Conservation (phyloP, 495 filamentous ascomycete species). For the Penicillium lagena region DNA sequence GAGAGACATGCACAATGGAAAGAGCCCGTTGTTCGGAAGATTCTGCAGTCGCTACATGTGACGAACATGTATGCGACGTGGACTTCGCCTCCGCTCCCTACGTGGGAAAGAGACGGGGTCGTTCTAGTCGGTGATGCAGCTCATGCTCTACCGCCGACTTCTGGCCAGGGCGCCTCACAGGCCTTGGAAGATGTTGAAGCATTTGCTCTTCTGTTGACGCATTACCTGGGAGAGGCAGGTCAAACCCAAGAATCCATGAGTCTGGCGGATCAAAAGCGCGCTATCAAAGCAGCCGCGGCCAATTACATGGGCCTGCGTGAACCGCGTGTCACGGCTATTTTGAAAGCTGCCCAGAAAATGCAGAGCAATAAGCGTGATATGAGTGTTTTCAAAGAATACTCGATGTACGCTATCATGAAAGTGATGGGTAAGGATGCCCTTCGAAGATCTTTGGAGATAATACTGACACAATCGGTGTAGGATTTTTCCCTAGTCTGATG, state of each 20-base stretch:
- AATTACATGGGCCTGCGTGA: conserved; percentile 21
- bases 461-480: conserved; percentile 2
- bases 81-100: conserved; percentile 41
- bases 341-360: conserved; percentile 19
- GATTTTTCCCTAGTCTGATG: conserved; percentile 6
- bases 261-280: conserved; percentile 1
- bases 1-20: conserved; percentile 41
- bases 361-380: conserved; percentile 27
- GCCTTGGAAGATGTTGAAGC: conserved; percentile 41
- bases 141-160: conserved; percentile 41
- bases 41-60: conserved; percentile 32
- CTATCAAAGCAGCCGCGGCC: conserved; percentile 18
- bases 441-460: background rate
- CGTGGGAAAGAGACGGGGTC: conserved; percentile 36
- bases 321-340: conserved; percentile 23
- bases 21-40: conserved; percentile 43
- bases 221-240: conserved; percentile 11
- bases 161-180: conserved; percentile 42
- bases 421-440: conserved; percentile 15
- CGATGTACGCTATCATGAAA: conserved; percentile 30
- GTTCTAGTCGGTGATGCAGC: conserved; percentile 40
- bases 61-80: conserved; percentile 49
- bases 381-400: conserved; percentile 22
- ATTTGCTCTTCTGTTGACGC: conserved; percentile 27
- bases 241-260: background rate